Base-by-base conservation (phyloP, 2,329 filamentous ascomycete genomes). In the Lecanicillium sp. region DNA sequence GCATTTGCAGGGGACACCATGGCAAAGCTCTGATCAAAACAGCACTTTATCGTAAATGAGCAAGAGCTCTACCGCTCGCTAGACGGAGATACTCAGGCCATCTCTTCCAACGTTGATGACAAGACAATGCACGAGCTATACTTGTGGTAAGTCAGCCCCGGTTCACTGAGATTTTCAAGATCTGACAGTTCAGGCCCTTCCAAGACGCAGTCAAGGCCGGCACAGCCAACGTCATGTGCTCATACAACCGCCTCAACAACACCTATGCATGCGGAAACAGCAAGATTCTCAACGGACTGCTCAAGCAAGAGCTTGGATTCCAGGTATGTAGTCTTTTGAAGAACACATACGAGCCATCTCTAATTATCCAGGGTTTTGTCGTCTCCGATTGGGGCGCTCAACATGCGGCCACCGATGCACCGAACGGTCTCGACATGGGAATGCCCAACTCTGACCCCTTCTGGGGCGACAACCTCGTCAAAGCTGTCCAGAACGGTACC, bases 11-110 rank as follows among this genome's bases (percentile, higher is more conserved):
- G 6, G 5, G 14, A 27, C 0, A 15, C 12, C 4, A 17, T 24
- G 4, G 11, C 3, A 10, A 6, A 30, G 0, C 4, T 33, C 23
- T 19, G 33, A 35, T 47, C 32, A 11, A 88, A 9, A 15, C 9
- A 90, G 69, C 87, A 91, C 58, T 87, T 74, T 40, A 71, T 90
- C n/a, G 77, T 70, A 44, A 90, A 73, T 52, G 88, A 94, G 64
- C 89, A 95, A 61, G 88, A 95, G 62, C 82, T 70, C 8, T 67
- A 73, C 75, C 87, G 74, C 67, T 84, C 67, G 77, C 85, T 79
- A 66, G 77, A 74, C 36, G 61, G 57, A n/a, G 73, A 82, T 38
- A 71, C 75, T 5, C 77, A 82, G 52, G 56, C 73, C 1, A 58
- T 77, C n/a, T 77, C 72, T 6, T 68, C 73, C 6, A 83, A 83